Evolutionary conservation across 768 basidiomycete species (phyloP).

Genomic region (Lactifluus echinatus): DNA sequence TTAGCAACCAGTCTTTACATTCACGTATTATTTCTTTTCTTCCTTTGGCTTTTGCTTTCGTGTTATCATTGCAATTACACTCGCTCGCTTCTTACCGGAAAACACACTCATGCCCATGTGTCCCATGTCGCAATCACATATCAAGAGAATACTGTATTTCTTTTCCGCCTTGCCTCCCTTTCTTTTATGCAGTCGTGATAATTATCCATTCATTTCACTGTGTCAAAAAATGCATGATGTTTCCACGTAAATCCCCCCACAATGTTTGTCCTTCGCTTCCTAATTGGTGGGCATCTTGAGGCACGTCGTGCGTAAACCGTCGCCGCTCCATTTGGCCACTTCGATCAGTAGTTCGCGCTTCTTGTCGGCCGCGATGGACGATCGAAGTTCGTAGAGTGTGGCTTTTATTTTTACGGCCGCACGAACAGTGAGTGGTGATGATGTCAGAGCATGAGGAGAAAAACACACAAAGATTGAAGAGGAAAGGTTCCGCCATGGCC

Average conservation of each 20-base stretch:
- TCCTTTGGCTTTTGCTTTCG: slow-evolving; percentile 5
- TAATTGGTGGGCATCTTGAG: slow-evolving; percentile 59
- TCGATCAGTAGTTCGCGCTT: slow-evolving; percentile 67
- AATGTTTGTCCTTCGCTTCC: too few species aligned
- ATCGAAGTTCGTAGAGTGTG: slow-evolving; percentile 76
- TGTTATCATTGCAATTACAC: slow-evolving; percentile 18
- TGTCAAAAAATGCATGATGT: neutral
- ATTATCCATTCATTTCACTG: slow-evolving; percentile 5
- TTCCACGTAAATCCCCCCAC: too few species aligned
- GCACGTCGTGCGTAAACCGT: slow-evolving; percentile 67
- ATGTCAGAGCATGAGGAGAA: neutral
- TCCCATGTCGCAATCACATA: slow-evolving; percentile 1
- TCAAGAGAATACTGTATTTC: slow-evolving; percentile 11
- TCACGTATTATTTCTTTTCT: neutral
- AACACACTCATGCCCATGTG: slow-evolving; percentile 3
- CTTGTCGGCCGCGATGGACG: slow-evolving; percentile 61
- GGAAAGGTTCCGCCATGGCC: slow-evolving; percentile 70
- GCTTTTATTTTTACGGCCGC: slow-evolving; percentile 34
- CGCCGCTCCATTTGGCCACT: slow-evolving; percentile 81
- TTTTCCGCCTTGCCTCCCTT: neutral
- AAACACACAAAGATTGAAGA: slow-evolving; percentile 79
- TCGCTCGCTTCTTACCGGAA: slow-evolving; percentile 4
- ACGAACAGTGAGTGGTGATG: too few species aligned
- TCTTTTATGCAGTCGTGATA: slow-evolving; percentile 15
- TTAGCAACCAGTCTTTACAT: slow-evolving; percentile 10